Conservation (phyloP, 345 rosid genomes). For the Brassica nigra region DNA sequence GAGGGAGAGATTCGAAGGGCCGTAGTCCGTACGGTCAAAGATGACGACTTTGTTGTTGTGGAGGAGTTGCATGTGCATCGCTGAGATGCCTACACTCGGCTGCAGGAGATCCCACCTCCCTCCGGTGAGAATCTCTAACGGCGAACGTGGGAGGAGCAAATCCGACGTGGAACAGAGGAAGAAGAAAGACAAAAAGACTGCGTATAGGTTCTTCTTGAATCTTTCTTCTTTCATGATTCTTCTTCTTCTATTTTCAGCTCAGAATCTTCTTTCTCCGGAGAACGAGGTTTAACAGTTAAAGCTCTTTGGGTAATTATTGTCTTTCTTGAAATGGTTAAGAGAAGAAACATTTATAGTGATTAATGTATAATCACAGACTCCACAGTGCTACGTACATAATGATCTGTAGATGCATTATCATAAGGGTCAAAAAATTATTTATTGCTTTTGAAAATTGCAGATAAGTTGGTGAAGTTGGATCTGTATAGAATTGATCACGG, state of each 20-base stretch:
- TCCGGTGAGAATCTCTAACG: constrained; percentile 30
- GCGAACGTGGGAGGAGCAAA: constrained; percentile 40
- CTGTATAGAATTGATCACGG: constrained; percentile 22
- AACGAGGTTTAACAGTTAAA: constrained; percentile 16
- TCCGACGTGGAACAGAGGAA: constrained; percentile 36
- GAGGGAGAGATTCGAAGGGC: constrained; percentile 71
- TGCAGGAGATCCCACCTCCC: constrained; percentile 64
- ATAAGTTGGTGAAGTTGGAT: constrained; percentile 20
- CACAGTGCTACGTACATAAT: constrained; percentile 10
- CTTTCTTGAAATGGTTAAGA: constrained; percentile 21
- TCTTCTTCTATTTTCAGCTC: constrained; percentile 16
- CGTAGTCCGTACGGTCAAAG: constrained; percentile 83
- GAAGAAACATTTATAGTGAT: constrained; percentile 29
- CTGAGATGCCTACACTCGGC: constrained; percentile 68
- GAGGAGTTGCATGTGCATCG: constrained; percentile 95
- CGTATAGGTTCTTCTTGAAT: constrained; percentile 35
- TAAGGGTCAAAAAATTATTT: constrained; percentile 9
- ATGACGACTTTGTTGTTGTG: constrained; percentile 69
- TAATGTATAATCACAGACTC: constrained; percentile 18
- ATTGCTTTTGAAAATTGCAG: constrained; percentile 17
- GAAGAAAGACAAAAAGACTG: constrained; percentile 21
- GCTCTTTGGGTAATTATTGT: constrained; percentile 19
- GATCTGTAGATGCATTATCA: constrained; percentile 18
- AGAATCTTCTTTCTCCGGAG: constrained; percentile 22
- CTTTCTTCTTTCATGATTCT: constrained; percentile 32